Conservation (phyloP, 305 asterid species). For the Withania somnifera region DNA sequence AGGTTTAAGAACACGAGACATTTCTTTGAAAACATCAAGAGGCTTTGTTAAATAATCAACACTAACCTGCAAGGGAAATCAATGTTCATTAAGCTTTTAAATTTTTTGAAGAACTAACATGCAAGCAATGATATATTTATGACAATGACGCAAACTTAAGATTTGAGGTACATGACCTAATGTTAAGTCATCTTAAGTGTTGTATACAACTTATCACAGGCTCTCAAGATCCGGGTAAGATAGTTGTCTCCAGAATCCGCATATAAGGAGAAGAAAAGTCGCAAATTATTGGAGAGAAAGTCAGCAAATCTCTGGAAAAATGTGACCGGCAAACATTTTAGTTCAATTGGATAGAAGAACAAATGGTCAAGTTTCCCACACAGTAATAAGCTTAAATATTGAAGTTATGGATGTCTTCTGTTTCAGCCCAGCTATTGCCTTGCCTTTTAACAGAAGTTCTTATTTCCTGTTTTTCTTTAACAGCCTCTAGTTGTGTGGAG, state of each 20-base stretch:
- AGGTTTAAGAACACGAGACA: conserved; percentile 74
- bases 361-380: not conserved
- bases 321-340: not conserved
- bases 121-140: not conserved
- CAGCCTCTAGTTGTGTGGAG: not conserved
- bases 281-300: not conserved
- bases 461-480: not conserved
- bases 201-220: not conserved
- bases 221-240: not conserved
- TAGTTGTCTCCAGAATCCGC: not conserved
- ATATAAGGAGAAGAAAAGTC: not conserved
- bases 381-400: not conserved
- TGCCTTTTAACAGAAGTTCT: not conserved
- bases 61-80: conserved; percentile 52
- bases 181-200: not conserved
- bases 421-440: not conserved
- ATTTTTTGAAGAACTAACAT: not conserved
- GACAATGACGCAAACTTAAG: not conserved
- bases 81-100: not conserved
- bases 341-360: not conserved
- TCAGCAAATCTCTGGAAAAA: not conserved
- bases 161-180: not conserved
- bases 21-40: conserved; percentile 73
- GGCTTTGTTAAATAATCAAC: conserved; percentile 88
- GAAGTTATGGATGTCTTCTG: not conserved